Percentiles rank a stretch among this genome's conserved stretches.
phyloP scores from a whole-genome alignment of 1,284 basidiomycete genomes.

The Kwoniella shivajii region DNA sequence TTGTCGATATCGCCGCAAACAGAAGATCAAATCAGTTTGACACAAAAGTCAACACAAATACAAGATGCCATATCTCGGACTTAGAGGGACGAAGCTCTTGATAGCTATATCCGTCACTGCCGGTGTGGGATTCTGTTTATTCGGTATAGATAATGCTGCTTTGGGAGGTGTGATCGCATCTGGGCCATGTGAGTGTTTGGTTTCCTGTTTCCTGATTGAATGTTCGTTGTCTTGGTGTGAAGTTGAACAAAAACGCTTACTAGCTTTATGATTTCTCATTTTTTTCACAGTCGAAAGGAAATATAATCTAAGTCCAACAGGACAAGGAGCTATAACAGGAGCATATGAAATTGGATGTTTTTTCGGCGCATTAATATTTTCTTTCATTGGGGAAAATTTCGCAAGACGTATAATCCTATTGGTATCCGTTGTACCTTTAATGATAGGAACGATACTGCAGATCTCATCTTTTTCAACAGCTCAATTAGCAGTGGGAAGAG shows the following conservation, averaged over 20 bases:
- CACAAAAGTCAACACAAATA: too few relatives aligned
- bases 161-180: slow-evolving; percentile 23
- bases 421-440: slow-evolving; percentile 4
- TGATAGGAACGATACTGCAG: slow-evolving; percentile 19
- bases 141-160: slow-evolving; percentile 26
- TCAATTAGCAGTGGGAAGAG: slow-evolving; percentile 18
- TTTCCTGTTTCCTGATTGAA: too few relatives aligned
- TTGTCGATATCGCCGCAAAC: too few relatives aligned
- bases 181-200: slow-evolving; percentile 58
- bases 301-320: slow-evolving; percentile 12
- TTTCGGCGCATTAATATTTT: slow-evolving; percentile 19
- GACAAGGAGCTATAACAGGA: slow-evolving; percentile 24
- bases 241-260: not conserved
- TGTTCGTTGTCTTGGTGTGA: not conserved
- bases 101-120: slow-evolving; percentile 21
- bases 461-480: slow-evolving; percentile 11
- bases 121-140: slow-evolving; percentile 20
- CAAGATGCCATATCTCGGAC: slow-evolving; percentile 20
- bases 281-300: slow-evolving; percentile 8
- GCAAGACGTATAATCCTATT: slow-evolving; percentile 12
- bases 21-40: too few relatives aligned
- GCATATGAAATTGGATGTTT: slow-evolving; percentile 24
- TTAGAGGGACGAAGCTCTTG: slow-evolving; percentile 21
- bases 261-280: not conserved
- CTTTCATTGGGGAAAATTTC: slow-evolving; percentile 15